phyloP scores from a whole-genome alignment of 73 alveolate genomes.

The Paramecium tetraurelia region DNA sequence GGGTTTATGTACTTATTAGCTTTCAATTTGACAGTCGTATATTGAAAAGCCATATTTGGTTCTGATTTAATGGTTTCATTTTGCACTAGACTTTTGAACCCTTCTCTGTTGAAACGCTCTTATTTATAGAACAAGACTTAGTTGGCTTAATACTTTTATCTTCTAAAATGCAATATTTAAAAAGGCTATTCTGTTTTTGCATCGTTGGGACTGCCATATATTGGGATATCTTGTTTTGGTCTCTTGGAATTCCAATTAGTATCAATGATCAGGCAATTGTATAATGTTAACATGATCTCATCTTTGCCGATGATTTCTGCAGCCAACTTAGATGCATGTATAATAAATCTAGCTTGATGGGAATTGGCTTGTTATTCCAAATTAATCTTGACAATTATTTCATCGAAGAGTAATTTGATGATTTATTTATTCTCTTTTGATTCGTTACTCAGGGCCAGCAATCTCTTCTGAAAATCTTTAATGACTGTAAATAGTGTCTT shows the following conservation, averaged over 20 bases:
- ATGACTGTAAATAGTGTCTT: neutral
- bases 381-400: neutral
- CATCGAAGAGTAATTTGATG: neutral
- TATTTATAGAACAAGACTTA: constrained; percentile 19
- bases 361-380: neutral
- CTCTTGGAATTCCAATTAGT: neutral
- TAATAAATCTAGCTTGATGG: neutral
- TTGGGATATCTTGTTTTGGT: neutral
- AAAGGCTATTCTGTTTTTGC: neutral
- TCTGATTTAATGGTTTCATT: neutral
- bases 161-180: neutral
- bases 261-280: neutral
- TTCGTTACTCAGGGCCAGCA: neutral
- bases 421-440: neutral
- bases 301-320: neutral
- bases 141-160: neutral
- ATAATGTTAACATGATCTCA: neutral
- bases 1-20: neutral
- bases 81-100: neutral
- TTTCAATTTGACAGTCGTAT: neutral
- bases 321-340: neutral
- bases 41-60: neutral
- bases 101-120: constrained; percentile 3
- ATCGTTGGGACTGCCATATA: neutral
- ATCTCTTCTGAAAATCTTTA: neutral